Conservation (phyloP, 2,329 filamentous ascomycete genomes). For the Gyromitra esculenta region DNA sequence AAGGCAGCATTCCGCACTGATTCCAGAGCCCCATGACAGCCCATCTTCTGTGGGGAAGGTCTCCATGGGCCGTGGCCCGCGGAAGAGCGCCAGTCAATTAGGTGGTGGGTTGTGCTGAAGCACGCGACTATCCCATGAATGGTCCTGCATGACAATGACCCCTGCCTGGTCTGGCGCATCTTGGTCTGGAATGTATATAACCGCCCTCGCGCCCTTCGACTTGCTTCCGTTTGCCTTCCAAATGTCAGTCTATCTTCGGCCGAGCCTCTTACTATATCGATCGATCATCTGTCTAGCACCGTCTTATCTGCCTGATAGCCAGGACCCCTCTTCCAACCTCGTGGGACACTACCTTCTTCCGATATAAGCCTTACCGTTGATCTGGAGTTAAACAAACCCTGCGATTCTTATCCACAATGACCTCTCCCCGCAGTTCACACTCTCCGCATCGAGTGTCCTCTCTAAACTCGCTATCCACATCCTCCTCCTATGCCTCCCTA, state of each 20-base stretch:
- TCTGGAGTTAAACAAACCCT: conserved; percentile 40
- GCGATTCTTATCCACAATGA: conserved; percentile 21
- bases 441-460: conserved; percentile 36
- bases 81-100: not conserved
- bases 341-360: conserved; percentile 10
- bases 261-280: conserved; percentile 32
- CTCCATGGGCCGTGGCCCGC: conserved; percentile 21
- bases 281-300: conserved; percentile 26
- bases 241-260: conserved; percentile 27
- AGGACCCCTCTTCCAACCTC: conserved; percentile 41
- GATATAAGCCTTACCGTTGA: conserved; percentile 36
- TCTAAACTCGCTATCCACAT: conserved; percentile 42
- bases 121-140: conserved; percentile 42
- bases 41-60: conserved; percentile 41
- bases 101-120: conserved; percentile 28
- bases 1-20: conserved; percentile 41
- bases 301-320: conserved; percentile 28
- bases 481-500: conserved; percentile 35
- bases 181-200: conserved; percentile 46
- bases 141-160: conserved; percentile 26
- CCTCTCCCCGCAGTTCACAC: conserved; percentile 22
- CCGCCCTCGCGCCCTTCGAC: conserved; percentile 28
- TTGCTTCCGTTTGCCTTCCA: conserved; percentile 28
- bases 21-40: conserved; percentile 43
- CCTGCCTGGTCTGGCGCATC: conserved; percentile 29